Conservation (phyloP, 2,329 filamentous ascomycete genomes). For the Phyllosticta paracitricarpa region DNA sequence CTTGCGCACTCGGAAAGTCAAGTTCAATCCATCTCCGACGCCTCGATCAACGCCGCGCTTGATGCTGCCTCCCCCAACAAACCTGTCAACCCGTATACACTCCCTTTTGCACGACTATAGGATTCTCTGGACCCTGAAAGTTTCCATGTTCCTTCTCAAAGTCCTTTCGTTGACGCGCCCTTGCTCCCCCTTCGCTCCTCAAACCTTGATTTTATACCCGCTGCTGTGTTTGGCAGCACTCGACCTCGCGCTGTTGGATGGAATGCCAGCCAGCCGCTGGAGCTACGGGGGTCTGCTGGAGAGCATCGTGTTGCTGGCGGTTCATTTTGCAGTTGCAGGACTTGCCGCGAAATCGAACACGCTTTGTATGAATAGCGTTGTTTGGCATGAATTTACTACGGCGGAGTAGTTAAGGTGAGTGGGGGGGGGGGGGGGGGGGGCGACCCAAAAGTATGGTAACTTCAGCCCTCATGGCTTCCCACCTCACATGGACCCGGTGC, state of each 20-base stretch:
- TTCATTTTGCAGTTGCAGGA: constrained; percentile 39
- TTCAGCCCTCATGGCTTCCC: background rate
- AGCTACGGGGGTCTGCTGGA: constrained; percentile 17
- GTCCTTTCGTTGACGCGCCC: constrained; percentile 53
- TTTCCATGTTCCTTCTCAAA: constrained; percentile 59
- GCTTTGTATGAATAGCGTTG: constrained; percentile 22
- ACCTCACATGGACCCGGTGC: background rate
- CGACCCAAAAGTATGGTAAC: background rate
- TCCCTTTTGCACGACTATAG: constrained; percentile 24
- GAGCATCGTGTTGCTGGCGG: constrained; percentile 31
- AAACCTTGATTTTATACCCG: constrained; percentile 53
- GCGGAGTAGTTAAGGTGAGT: background rate
- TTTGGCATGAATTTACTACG: background rate
- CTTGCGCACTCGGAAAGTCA: constrained; percentile 5
- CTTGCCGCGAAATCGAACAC: constrained; percentile 22
- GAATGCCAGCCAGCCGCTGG: background rate
- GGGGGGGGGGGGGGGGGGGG: background rate
- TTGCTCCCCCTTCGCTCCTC: constrained; percentile 64
- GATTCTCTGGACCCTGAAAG: constrained; percentile 34
- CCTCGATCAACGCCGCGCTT: background rate
- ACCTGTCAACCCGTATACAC: constrained; percentile 23
- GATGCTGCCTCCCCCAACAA: constrained; percentile 13
- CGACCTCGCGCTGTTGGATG: constrained; percentile 39
- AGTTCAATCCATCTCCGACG: background rate
- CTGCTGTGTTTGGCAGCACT: constrained; percentile 59